phyloP scores from a whole-genome alignment of 2,329 filamentous ascomycete species.

The Aspergillus pseudoterreus region DNA sequence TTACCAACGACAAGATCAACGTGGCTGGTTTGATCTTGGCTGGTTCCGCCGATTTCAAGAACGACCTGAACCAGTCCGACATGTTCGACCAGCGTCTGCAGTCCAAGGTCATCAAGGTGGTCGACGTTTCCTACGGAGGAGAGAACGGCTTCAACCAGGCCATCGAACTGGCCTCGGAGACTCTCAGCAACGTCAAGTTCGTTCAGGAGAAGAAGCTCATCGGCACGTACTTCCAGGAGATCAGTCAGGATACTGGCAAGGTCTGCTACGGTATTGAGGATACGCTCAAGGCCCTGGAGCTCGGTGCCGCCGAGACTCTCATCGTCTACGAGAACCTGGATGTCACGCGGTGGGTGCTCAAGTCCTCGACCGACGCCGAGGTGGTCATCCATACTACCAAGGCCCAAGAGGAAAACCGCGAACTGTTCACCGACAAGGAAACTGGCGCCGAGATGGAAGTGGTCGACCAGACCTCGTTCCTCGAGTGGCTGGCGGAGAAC shows the following conservation, averaged over 20 bases:
- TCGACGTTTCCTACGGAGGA: conserved; percentile 97
- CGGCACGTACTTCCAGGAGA: conserved; percentile 98
- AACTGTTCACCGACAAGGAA: conserved; percentile 89
- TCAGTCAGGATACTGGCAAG: conserved; percentile 93
- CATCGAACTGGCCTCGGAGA: conserved; percentile 92
- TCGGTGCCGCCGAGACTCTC: conserved; percentile 87
- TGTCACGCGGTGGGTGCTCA: conserved; percentile 85
- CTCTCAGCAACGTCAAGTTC: conserved; percentile 98
- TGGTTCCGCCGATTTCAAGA: conserved; percentile 99
- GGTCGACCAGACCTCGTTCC: conserved; percentile 79
- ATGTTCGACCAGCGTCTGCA: conserved; percentile 91
- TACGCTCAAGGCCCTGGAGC: conserved; percentile 92
- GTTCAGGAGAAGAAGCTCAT: conserved; percentile 99
- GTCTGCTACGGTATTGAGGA: conserved; percentile 98
- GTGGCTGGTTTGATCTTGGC: conserved; percentile 92
- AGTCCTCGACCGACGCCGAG: conserved; percentile 69
- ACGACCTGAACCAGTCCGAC: conserved; percentile 95
- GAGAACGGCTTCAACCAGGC: conserved; percentile 99
- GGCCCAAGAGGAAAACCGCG: conserved; percentile 72
- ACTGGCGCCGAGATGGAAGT: conserved; percentile 98
- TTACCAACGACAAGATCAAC: conserved; percentile 97
- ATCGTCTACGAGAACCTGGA: conserved; percentile 98
- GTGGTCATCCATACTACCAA: conserved; percentile 85
- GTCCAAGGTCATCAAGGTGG: conserved; percentile 97
- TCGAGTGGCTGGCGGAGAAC: conserved; percentile 99